These are phyloP conservation scores for Apostasia ramifera DNA, from an alignment of 106 monocot genomes.

Conservation along the genomic window DNA sequence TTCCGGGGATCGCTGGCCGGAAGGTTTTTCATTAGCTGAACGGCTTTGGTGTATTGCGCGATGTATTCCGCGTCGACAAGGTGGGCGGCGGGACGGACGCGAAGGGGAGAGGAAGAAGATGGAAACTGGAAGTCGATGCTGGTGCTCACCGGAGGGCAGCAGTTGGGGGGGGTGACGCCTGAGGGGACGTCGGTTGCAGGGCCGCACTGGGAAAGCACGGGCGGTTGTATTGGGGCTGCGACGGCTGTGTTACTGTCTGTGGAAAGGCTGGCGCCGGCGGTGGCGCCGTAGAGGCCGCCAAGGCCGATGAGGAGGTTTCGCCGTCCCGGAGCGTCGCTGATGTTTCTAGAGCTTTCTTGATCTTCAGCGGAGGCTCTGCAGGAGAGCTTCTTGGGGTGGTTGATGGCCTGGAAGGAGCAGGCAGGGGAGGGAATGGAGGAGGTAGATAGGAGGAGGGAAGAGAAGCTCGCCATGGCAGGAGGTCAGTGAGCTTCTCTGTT, in stretches of 20 bases:
- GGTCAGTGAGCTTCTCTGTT: too few relatives aligned
- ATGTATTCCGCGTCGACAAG: constrained; percentile 13
- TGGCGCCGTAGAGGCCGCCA: constrained; percentile 1
- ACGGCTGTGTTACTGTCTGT: not conserved
- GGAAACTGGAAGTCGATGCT: constrained; percentile 15
- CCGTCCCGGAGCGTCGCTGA: not conserved
- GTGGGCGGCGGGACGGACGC: constrained; percentile 21
- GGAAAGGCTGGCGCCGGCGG: not conserved
- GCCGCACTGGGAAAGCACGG: not conserved
- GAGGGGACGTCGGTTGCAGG: not conserved
- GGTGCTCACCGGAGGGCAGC: not conserved
- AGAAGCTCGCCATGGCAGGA: too few relatives aligned
- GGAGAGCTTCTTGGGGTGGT: not conserved
- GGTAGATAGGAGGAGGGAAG: too few relatives aligned
- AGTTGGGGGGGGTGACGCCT: constrained; percentile 1
- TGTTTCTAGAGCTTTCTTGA: not conserved
- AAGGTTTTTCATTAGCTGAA: constrained; percentile 23
- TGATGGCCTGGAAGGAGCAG: not conserved
- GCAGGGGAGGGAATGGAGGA: too few relatives aligned
- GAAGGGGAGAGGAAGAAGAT: not conserved
- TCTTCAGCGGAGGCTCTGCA: not conserved
- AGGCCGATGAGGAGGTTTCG: constrained; percentile 5
- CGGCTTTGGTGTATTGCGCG: constrained; percentile 19
- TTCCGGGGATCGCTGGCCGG: constrained; percentile 17
- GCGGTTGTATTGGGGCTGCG: constrained; percentile 1